Percentiles rank a stretch among this genome's conserved stretches.
These are phyloP conservation scores for Eimeria maxima DNA, from an alignment of 169 alveolate genomes.

Conservation along the genomic window DNA sequence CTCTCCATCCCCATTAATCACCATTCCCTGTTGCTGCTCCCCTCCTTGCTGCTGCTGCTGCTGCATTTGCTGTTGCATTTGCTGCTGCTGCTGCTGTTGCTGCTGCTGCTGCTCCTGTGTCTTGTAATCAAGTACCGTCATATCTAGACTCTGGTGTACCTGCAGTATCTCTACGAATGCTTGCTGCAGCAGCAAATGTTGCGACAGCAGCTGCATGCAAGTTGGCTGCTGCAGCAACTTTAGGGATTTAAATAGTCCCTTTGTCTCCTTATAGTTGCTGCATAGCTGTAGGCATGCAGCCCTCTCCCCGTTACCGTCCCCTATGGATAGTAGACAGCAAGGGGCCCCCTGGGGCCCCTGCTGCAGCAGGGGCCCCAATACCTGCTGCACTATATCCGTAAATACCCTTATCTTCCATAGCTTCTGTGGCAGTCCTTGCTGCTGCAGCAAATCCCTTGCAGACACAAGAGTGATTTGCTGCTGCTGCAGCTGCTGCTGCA, in stretches of 20 bases:
- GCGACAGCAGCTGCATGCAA: constrained; percentile 88
- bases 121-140: constrained; percentile 81
- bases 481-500: constrained; percentile 85
- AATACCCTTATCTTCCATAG: constrained; percentile 92
- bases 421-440: constrained; percentile 90
- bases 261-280: constrained; percentile 86
- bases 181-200: constrained; percentile 83
- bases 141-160: constrained; percentile 83
- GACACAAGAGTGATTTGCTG: constrained; percentile 90
- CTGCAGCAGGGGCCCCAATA: constrained; percentile 87
- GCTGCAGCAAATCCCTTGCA: constrained; percentile 91
- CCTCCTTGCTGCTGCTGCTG: too few relatives aligned
- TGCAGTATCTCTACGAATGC: constrained; percentile 84
- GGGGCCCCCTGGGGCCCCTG: constrained; percentile 62
- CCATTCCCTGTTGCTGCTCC: constrained; percentile 46
- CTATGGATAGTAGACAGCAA: constrained; percentile 91
- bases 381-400: constrained; percentile 89
- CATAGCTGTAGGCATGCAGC: constrained; percentile 92
- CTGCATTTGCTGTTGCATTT: constrained; percentile 39
- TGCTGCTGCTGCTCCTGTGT: neutral
- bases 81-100: constrained; percentile 51
- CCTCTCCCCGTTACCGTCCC: constrained; percentile 94
- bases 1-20: too few relatives aligned
- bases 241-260: constrained; percentile 91
- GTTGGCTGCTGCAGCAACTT: constrained; percentile 92